Conservation (phyloP, 805 yeast species). For the Lachancea fermentati region DNA sequence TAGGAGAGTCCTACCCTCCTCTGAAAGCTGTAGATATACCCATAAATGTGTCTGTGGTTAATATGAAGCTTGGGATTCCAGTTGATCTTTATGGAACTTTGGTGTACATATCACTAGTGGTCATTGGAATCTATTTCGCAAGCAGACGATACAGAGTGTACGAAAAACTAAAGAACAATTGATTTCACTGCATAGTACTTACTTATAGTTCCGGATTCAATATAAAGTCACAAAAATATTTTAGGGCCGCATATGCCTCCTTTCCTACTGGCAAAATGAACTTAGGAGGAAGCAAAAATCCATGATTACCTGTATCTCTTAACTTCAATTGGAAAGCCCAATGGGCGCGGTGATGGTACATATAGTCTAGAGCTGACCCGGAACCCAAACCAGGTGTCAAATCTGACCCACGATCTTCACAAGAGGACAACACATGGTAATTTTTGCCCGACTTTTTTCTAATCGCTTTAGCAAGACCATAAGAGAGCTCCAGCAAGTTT, state of each 20-base stretch:
- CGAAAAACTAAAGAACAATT: conserved; percentile 4
- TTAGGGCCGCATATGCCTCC: conserved; percentile 64
- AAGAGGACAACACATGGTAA: conserved; percentile 71
- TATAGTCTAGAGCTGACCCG: conserved; percentile 74
- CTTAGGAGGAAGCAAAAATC: conserved; percentile 69
- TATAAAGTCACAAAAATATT: conserved; percentile 57
- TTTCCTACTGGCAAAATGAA: conserved; percentile 70
- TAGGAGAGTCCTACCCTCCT: conserved; percentile 20
- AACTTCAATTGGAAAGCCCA: conserved; percentile 84
- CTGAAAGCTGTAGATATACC: conserved; percentile 12
- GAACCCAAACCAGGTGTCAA: conserved; percentile 68
- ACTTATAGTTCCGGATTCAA: conserved; percentile 36
- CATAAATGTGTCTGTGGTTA: conserved; percentile 19
- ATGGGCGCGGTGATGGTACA: conserved; percentile 75
- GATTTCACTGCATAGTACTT: conserved; percentile 1
- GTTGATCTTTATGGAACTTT: conserved; percentile 21
- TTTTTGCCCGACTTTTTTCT: conserved; percentile 56
- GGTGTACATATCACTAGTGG: conserved; percentile 11
- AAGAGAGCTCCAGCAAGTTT: conserved; percentile 73
- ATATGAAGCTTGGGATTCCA: conserved; percentile 21
- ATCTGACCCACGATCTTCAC: conserved; percentile 73
- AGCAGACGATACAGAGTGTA: conserved; percentile 11
- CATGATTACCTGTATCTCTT: conserved; percentile 78
- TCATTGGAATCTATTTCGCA: conserved; percentile 7
- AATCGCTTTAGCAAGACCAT: conserved; percentile 71